phyloP scores from a whole-genome alignment of 257 asterid genomes.

The Gentiana straminea region DNA sequence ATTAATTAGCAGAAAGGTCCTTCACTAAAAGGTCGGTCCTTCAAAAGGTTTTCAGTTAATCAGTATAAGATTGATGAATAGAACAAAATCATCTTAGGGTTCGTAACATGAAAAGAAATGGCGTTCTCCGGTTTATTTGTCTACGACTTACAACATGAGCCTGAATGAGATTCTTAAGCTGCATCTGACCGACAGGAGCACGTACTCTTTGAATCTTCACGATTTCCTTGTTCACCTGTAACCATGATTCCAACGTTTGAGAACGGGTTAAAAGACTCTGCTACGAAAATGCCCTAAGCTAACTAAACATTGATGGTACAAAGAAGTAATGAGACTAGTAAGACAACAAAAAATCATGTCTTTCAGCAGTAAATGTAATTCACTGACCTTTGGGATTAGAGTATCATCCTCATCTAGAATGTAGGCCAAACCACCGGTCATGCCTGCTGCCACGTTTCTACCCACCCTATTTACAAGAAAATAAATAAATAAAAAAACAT shows the following conservation, averaged over 20 bases:
- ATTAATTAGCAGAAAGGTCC: not conserved
- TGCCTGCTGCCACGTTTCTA: slow-evolving; percentile 98
- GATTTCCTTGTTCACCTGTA: slow-evolving; percentile 92
- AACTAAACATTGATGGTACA: too few species aligned
- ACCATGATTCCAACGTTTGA: not conserved
- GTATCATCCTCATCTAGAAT: slow-evolving; percentile 92
- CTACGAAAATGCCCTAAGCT: too few species aligned
- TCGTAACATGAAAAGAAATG: too few species aligned
- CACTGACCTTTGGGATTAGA: slow-evolving; percentile 70
- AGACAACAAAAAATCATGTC: not conserved
- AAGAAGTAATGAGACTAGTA: too few species aligned
- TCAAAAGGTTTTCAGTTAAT: too few species aligned
- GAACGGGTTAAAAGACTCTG: too few species aligned
- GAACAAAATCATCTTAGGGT: too few species aligned
- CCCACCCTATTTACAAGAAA: slow-evolving; percentile 60
- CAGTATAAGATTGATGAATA: too few species aligned
- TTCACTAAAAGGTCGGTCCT: too few species aligned
- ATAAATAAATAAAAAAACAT: not conserved
- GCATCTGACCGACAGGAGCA: slow-evolving; percentile 95
- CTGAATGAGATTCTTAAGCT: slow-evolving; percentile 81
- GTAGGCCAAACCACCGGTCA: slow-evolving; percentile 96
- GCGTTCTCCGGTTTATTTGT: too few species aligned
- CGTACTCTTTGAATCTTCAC: slow-evolving; percentile 97
- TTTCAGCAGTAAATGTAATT: not conserved
- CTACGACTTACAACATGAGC: slow-evolving; percentile 80